Evolutionary conservation across 768 basidiomycete species (phyloP), one percentile per base, ranked within the genome.

Genomic region (Holtermannia corniformis): DNA sequence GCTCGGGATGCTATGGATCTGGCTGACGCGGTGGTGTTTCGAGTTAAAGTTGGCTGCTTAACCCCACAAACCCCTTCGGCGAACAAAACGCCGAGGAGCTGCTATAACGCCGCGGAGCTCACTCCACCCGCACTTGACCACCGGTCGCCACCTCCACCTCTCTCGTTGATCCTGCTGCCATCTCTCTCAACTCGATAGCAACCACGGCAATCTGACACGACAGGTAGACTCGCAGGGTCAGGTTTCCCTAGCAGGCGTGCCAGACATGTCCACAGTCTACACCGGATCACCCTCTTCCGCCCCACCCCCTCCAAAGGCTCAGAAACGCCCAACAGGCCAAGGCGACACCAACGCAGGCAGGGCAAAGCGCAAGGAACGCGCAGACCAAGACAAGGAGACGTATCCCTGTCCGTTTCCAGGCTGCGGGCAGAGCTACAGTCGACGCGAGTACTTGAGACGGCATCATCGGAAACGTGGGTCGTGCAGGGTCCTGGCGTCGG

Each of bases 401-500:
- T 68, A 65, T 47, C 58, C 52, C 5, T 68, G 67, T 56, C 52
- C 62, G 41, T 62, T 51, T 44, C 64, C 67, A 47, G 67, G 62
- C 44, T 68, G 67, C 57, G 64, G 64, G 20, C 67, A 68, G 59
- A 53, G 57, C 2, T 74, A 74, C 51, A 70, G 68, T 57, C 63
- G 73, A 26, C 65, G 73, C 57, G 73, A 74, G 52, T 74, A 73
- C 57, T 56, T 74, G 56, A 65, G 67, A 44, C 58, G 73, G 41
- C 73, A 74, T 57, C 70, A 73, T 51, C 49, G 73, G 32, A 72
- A 73, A 62, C 67, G 72, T 73, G 52, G 49, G 72, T 61, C 24
- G 24, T 22, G 22, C 10, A 21, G 22, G 32, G n/a, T n/a, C 7
- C 27, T 57, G 23, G 26, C 27, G 19, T 13, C n/a, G 32, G 3